phyloP scores from a whole-genome alignment of 2,329 filamentous ascomycete genomes.

The Aspergillus sp. region DNA sequence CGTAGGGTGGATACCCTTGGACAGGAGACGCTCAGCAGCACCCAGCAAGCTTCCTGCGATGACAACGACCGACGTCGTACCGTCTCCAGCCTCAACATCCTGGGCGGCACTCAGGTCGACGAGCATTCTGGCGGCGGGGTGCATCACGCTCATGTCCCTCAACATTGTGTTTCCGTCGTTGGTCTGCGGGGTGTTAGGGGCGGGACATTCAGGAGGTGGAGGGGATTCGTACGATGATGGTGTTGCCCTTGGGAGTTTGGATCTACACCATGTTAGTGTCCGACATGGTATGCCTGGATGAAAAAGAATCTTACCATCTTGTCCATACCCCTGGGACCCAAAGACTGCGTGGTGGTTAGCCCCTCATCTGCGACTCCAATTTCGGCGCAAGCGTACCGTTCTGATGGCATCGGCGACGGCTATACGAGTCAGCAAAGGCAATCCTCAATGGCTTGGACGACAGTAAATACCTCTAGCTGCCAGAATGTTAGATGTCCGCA shows the following conservation, averaged over 20 bases:
- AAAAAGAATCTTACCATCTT: constrained; percentile 67
- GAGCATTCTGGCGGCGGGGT: constrained; percentile 99
- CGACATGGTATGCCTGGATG: not conserved
- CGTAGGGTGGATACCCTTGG: constrained; percentile 93
- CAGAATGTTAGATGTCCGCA: constrained; percentile 94
- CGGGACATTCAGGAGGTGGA: constrained; percentile 7
- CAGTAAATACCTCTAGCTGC: constrained; percentile 87
- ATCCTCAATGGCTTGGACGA: constrained; percentile 1
- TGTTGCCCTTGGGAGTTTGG: constrained; percentile 91
- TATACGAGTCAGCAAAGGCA: constrained; percentile 41
- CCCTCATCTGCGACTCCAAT: constrained; percentile 30
- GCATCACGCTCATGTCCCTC: constrained; percentile 98
- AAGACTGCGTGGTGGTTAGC: constrained; percentile 57
- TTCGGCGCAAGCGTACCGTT: constrained; percentile 56
- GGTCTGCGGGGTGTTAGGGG: constrained; percentile 54
- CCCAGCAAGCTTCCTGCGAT: constrained; percentile 94
- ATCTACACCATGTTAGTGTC: constrained; percentile 55
- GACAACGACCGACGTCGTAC: constrained; percentile 96
- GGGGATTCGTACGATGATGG: constrained; percentile 68
- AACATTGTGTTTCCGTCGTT: constrained; percentile 99
- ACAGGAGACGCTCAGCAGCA: constrained; percentile 85
- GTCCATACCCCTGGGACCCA: constrained; percentile 96
- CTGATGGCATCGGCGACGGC: constrained; percentile 97
- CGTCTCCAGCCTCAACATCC: constrained; percentile 97
- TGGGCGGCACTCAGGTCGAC: constrained; percentile 96